Conservation (phyloP, 805 yeast species). For the Metschnikowia amazonensis region DNA sequence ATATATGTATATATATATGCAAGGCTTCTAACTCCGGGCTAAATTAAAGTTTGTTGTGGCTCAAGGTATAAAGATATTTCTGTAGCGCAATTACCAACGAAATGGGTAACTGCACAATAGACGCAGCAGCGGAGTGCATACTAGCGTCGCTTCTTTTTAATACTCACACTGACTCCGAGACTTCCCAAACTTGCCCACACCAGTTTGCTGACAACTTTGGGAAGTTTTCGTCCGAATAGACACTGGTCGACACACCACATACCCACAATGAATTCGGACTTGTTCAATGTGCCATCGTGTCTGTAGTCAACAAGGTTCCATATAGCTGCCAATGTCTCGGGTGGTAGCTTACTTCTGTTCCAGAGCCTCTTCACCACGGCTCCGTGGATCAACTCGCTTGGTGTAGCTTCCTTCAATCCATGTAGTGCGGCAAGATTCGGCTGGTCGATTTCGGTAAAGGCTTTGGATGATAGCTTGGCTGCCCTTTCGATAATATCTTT, state of each 20-base stretch:
- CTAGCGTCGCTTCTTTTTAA: constrained; percentile 32
- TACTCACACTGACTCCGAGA: constrained; percentile 38
- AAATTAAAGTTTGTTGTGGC: background rate
- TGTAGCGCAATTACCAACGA: constrained; percentile 4
- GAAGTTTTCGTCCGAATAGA: constrained; percentile 87
- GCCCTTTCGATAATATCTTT: constrained; percentile 18
- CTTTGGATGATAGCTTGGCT: constrained; percentile 25
- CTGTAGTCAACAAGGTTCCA: constrained; percentile 70
- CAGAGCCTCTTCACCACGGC: constrained; percentile 74
- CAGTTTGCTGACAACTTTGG: constrained; percentile 57
- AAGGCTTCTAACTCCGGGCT: background rate
- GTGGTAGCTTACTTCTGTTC: constrained; percentile 71
- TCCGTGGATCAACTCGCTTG: constrained; percentile 46
- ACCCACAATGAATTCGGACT: constrained; percentile 87
- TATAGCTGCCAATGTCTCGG: constrained; percentile 50
- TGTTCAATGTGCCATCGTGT: constrained; percentile 69
- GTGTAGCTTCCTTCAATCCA: constrained; percentile 24
- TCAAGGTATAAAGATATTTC: background rate
- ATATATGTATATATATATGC: background rate
- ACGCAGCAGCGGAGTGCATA: background rate
- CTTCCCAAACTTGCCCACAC: constrained; percentile 79
- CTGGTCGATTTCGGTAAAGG: constrained; percentile 20
- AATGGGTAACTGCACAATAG: constrained; percentile 3
- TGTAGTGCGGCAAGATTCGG: constrained; percentile 29
- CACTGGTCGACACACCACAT: constrained; percentile 98